Evolutionary conservation across 192 early-diverging fungal species (phyloP).

Genomic region (Podochytrium sp.): DNA sequence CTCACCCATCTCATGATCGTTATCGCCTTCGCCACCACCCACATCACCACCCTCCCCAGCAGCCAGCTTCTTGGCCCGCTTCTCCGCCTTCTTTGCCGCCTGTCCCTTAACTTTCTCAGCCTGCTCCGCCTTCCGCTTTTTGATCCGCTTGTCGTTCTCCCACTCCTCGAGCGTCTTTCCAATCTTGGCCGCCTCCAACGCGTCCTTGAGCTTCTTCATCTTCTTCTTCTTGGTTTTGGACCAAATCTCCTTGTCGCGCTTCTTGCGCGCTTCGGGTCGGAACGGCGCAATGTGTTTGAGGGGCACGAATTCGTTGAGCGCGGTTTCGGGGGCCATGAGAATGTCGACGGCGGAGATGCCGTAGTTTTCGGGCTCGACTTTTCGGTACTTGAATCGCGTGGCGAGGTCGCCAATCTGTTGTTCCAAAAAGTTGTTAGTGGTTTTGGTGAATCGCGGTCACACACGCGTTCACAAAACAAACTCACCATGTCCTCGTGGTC

Average conservation of each 20-base stretch:
- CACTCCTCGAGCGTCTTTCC: slow-evolving; percentile 25
- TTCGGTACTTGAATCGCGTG: slow-evolving; percentile 91
- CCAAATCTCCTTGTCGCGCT: slow-evolving; percentile 49
- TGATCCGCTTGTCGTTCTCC: slow-evolving; percentile 32
- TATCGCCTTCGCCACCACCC: slow-evolving; percentile 9
- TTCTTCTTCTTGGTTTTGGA: slow-evolving; percentile 34
- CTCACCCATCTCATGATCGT: slow-evolving; percentile 11
- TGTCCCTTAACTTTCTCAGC: slow-evolving; percentile 13
- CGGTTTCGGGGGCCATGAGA: slow-evolving; percentile 85
- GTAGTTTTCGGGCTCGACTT: slow-evolving; percentile 75
- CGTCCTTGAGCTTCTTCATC: slow-evolving; percentile 30
- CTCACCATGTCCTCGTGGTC: slow-evolving; percentile 89
- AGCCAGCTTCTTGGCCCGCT: background rate
- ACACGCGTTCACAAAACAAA: no score
- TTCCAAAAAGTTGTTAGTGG: background rate
- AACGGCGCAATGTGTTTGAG: slow-evolving; percentile 90
- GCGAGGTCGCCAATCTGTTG: slow-evolving; percentile 75
- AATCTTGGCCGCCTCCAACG: slow-evolving; percentile 17
- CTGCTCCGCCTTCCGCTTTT: slow-evolving; percentile 21
- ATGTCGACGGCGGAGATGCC: slow-evolving; percentile 87
- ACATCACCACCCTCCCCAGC: background rate
- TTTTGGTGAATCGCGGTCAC: no score
- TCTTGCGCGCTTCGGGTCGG: slow-evolving; percentile 43
- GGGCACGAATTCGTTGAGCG: slow-evolving; percentile 83
- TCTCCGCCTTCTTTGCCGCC: slow-evolving; percentile 13